Percentiles rank a stretch among this genome's conserved stretches.
These are phyloP conservation scores for Phaffomyces opuntiae DNA, from an alignment of 805 yeast species.

Conservation along the genomic window DNA sequence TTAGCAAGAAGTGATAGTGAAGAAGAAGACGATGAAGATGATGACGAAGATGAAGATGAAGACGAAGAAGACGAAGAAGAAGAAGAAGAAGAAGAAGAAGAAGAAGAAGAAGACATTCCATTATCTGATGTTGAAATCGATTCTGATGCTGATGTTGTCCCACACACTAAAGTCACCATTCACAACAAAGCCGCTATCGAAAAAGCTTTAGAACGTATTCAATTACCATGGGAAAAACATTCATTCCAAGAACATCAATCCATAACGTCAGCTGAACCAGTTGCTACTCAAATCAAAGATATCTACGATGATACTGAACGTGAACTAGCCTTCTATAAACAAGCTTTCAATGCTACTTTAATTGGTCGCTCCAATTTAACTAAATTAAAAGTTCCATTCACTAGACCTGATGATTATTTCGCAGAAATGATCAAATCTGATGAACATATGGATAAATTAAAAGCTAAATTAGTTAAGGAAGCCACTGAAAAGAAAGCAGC, in stretches of 20 bases:
- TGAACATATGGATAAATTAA: constrained; percentile 94
- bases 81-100: constrained; percentile 46
- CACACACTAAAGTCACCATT: constrained; percentile 81
- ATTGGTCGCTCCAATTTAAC: constrained; percentile 61
- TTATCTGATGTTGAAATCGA: constrained; percentile 88
- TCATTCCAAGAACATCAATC: constrained; percentile 83
- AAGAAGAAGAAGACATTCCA: constrained; percentile 75
- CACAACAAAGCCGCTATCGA: constrained; percentile 82
- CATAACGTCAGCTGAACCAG: constrained; percentile 50
- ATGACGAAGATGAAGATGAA: constrained; percentile 32
- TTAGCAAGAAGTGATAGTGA: constrained; percentile 47
- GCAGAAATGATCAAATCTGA: constrained; percentile 98
- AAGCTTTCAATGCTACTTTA: constrained; percentile 78
- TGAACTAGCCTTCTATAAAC: constrained; percentile 92
- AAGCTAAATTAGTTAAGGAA: constrained; percentile 71
- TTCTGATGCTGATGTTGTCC: constrained; percentile 91
- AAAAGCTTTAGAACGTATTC: constrained; percentile 60
- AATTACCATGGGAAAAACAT: constrained; percentile 50
- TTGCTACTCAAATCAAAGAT: constrained; percentile 68
- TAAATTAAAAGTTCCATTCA: constrained; percentile 74
- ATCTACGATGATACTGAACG: constrained; percentile 94
- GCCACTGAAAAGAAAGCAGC: constrained; percentile 81
- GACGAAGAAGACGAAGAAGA: constrained; percentile 40
- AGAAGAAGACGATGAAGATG: constrained; percentile 30
- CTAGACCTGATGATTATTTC: constrained; percentile 91